Evolutionary conservation across 345 rosid genomes (phyloP).

Genomic region (Euphorbia tirucalli): DNA sequence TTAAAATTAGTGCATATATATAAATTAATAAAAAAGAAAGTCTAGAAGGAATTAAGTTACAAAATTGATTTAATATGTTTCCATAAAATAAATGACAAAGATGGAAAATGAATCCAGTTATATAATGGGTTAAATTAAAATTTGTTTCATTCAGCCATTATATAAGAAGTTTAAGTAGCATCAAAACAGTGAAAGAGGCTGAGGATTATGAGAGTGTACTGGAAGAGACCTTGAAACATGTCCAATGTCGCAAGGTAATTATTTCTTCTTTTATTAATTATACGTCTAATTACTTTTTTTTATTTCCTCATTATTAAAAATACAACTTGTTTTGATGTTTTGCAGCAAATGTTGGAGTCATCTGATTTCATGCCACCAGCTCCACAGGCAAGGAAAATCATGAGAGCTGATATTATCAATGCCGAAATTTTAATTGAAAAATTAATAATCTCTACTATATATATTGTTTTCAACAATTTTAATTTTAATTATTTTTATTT

Average conservation of each 20-base stretch:
- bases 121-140: not conserved
- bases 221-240: constrained; percentile 17
- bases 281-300: too few species aligned
- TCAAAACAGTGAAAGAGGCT: constrained; percentile 16
- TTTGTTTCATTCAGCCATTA: not conserved
- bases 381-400: not conserved
- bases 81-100: not conserved
- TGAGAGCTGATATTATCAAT: not conserved
- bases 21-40: not conserved
- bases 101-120: not conserved
- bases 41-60: not conserved
- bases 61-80: not conserved
- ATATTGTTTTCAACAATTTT: not conserved
- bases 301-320: too few species aligned
- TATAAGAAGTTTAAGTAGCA: constrained; percentile 9
- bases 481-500: too few species aligned
- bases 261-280: not conserved
- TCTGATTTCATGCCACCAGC: not conserved
- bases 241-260: constrained; percentile 20
- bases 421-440: not conserved
- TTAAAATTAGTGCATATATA: not conserved
- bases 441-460: not conserved
- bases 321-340: not conserved
- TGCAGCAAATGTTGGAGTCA: constrained; percentile 1
- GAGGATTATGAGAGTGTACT: constrained; percentile 10